phyloP scores from a whole-genome alignment of 805 yeast species.

The Wickerhamia fluorescens region DNA sequence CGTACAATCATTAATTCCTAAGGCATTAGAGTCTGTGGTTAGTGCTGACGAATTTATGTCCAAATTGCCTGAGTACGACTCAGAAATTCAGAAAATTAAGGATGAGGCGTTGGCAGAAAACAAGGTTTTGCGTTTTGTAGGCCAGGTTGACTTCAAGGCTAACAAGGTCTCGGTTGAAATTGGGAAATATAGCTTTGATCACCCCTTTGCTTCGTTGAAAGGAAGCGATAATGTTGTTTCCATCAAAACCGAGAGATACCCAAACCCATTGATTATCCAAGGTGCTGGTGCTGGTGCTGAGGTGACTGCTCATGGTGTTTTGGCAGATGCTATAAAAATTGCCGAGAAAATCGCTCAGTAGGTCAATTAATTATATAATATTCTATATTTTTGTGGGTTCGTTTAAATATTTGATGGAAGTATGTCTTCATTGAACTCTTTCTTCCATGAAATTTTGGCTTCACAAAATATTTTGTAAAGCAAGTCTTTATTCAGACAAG shows the following conservation, averaged over 20 bases:
- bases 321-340: conserved; percentile 87
- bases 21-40: conserved; percentile 64
- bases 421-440: conserved; percentile 2
- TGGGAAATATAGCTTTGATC: conserved; percentile 77
- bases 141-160: conserved; percentile 72
- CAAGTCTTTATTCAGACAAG: conserved; percentile 47
- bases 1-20: conserved; percentile 89
- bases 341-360: conserved; percentile 71
- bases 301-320: conserved; percentile 73
- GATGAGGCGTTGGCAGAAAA: conserved; percentile 73
- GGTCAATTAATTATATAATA: neutral
- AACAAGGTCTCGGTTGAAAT: conserved; percentile 78
- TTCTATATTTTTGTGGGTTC: conserved; percentile 1
- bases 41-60: conserved; percentile 74
- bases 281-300: conserved; percentile 95
- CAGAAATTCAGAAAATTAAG: conserved; percentile 68
- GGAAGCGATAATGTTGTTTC: conserved; percentile 96
- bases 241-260: conserved; percentile 84
- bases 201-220: conserved; percentile 91
- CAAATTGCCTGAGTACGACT: conserved; percentile 77
- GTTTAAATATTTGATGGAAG: neutral
- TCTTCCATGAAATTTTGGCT: conserved; percentile 46
- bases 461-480: conserved; percentile 50
- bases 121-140: conserved; percentile 91
- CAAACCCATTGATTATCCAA: conserved; percentile 88